Base-by-base conservation (phyloP, 1,284 basidiomycete species). In the Mycena sp. region DNA sequence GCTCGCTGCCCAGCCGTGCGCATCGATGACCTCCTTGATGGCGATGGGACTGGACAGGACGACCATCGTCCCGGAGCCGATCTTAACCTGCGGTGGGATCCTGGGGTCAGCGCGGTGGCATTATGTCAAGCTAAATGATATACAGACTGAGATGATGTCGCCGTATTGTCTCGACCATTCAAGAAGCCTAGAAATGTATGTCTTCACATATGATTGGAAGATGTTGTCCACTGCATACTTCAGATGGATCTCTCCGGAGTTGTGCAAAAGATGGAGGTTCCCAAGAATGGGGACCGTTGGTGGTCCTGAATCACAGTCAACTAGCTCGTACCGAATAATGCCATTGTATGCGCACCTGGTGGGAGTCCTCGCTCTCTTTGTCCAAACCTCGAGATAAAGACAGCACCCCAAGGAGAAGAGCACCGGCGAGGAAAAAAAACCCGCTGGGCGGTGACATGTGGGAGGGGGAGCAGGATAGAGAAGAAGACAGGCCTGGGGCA, bases 31-130 rank as follows among this genome's bases (percentile, higher is more conserved):
- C 16, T 57, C 21, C 23, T 61, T 64, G 19, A 67, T 63, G 4
- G 63, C 63, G n/a, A 58, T 50, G 6, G 63, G 43, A 30, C 65
- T 67, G 4, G 65, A 61, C 16, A 67, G 56, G 4, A 66, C 56
- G 10, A 66, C 21, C 45, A 60, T 46, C 10, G 53, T 62, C 7
- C 26, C 25, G 9, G 58, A 54, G 17, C 46, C 53, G 19, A 61
- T 30, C 44, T 64, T 58, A 17, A 67, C 26, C 52, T 61, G 30
- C 14, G 32, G 32, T 35, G 32, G 14, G 32, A 35, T 35, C 32
- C 9, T 35, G 32, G 9, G 32, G 32, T 35, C 7, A 9, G 32
- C 14, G 32, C 14, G n/a, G n/a, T n/a, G n/a, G n/a, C n/a, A n/a
- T n/a, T n/a, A n/a, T n/a, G n/a, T n/a, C n/a, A n/a, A n/a, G 14